phyloP scores from a whole-genome alignment of 768 basidiomycete species.

The Leccinellum luteum region DNA sequence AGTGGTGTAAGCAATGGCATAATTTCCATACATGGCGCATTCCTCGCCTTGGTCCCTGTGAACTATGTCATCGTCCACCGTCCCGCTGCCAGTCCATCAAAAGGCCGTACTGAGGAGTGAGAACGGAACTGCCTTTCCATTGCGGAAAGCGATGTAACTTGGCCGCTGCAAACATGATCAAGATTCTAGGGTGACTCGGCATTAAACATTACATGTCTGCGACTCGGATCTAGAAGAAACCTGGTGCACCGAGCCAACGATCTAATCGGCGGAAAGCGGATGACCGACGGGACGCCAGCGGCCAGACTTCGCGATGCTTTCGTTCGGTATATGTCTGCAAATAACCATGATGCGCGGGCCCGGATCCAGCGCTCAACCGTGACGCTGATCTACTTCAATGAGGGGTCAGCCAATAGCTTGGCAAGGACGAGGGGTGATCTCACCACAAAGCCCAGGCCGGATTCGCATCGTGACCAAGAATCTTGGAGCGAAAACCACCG shows the following conservation, averaged over 20 bases:
- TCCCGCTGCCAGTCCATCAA: conserved; percentile 39
- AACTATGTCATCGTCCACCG: conserved; percentile 40
- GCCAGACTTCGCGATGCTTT: conserved; percentile 14
- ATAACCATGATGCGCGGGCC: conserved; percentile 19
- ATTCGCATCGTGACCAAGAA: conserved; percentile 23
- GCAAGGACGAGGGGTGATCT: conserved; percentile 3
- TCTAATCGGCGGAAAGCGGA: neutral
- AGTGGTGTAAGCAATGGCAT: conserved; percentile 51
- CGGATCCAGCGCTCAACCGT: conserved; percentile 18
- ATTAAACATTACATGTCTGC: conserved; percentile 44
- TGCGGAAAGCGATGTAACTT: conserved; percentile 39
- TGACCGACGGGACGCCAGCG: neutral
- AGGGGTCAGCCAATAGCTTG: neutral
- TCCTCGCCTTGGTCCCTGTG: conserved; percentile 35
- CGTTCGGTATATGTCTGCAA: conserved; percentile 16
- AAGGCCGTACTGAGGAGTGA: conserved; percentile 48
- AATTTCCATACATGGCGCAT: conserved; percentile 55
- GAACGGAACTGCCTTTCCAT: conserved; percentile 41
- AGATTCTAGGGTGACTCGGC: conserved; percentile 45
- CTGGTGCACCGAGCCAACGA: conserved; percentile 43
- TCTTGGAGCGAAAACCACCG: conserved; percentile 18
- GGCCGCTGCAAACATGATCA: conserved; percentile 35
- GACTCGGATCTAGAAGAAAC: conserved; percentile 26
- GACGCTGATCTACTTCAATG: conserved; percentile 12
- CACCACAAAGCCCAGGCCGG: conserved; percentile 23